Conservation (phyloP, 2,329 filamentous ascomycete species). For the Didymellaceae sp. region DNA sequence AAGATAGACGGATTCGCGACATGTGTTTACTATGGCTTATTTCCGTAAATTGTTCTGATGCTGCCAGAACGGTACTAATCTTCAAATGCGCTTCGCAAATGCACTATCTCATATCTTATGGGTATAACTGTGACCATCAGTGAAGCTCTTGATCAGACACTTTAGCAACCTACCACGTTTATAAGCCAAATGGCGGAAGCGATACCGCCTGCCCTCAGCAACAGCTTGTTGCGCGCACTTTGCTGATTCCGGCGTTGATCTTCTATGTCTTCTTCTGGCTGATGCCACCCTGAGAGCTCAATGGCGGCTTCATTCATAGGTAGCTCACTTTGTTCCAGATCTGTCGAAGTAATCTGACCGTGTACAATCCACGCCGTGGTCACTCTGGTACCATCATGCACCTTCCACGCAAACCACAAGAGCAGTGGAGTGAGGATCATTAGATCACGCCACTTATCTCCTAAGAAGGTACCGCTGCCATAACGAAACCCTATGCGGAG, state of each 20-base stretch:
- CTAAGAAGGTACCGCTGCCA: slow-evolving; percentile 30
- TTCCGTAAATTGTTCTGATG: too few species aligned
- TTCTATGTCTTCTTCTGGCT: background rate
- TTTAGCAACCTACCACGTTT: background rate
- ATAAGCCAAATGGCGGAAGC: slow-evolving; percentile 2
- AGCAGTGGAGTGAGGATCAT: slow-evolving; percentile 52
- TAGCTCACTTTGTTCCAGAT: background rate
- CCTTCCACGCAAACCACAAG: slow-evolving; percentile 51
- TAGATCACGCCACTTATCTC: slow-evolving; percentile 47
- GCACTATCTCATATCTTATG: too few species aligned
- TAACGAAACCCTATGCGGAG: slow-evolving; percentile 50
- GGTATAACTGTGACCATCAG: background rate
- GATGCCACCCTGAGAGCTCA: slow-evolving; percentile 14
- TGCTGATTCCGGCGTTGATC: background rate
- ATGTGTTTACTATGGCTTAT: too few species aligned
- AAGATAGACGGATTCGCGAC: too few species aligned
- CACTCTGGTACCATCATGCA: slow-evolving; percentile 47
- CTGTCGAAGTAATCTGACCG: background rate
- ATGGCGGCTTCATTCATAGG: background rate
- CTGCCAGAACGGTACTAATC: too few species aligned
- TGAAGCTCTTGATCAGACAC: background rate
- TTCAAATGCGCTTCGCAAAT: too few species aligned
- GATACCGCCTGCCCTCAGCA: slow-evolving; percentile 1
- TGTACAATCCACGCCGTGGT: slow-evolving; percentile 49
- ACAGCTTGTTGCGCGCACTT: background rate